These are phyloP conservation scores for Paecilomyces sp. DNA, from an alignment of 2,329 filamentous ascomycete species.

Conservation along the genomic window DNA sequence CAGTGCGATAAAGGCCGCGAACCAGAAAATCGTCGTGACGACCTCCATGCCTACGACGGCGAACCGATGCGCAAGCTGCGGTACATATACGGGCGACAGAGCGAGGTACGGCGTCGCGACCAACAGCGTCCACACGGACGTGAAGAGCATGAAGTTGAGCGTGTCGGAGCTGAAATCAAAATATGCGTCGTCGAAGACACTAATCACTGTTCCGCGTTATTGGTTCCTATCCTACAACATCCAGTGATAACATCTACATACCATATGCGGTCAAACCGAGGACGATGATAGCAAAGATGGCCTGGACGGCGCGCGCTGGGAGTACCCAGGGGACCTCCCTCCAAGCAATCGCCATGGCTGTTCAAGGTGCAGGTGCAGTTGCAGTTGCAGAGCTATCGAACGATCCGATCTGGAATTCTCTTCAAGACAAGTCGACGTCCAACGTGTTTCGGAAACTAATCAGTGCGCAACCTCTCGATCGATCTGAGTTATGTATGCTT, in stretches of 20 bases:
- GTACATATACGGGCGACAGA: slow-evolving; percentile 57
- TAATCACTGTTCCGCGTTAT: slow-evolving; percentile 43
- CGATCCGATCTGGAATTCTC: background rate
- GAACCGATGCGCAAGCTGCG: slow-evolving; percentile 55
- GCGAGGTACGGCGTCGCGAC: slow-evolving; percentile 61
- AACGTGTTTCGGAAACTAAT: background rate
- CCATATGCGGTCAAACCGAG: slow-evolving; percentile 69
- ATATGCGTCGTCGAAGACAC: slow-evolving; percentile 37
- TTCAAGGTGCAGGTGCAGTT: no score
- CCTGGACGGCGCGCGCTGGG: slow-evolving; percentile 60
- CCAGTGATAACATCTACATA: slow-evolving; percentile 32
- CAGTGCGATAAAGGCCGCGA: slow-evolving; percentile 73
- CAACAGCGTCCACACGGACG: slow-evolving; percentile 67
- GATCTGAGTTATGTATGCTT: background rate
- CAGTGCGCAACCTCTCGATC: background rate
- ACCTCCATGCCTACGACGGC: slow-evolving; percentile 61
- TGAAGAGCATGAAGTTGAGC: slow-evolving; percentile 75
- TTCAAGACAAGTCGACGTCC: background rate
- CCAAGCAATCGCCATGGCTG: background rate
- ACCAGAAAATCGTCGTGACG: slow-evolving; percentile 82
- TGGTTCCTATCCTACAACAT: background rate
- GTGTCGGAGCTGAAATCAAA: slow-evolving; percentile 41
- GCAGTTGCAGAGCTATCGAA: background rate
- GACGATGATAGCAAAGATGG: slow-evolving; percentile 63
- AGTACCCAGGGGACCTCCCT: slow-evolving; percentile 4